Base-by-base conservation (phyloP, 352 stramenopile species). In the Phytophthora syringae region DNA sequence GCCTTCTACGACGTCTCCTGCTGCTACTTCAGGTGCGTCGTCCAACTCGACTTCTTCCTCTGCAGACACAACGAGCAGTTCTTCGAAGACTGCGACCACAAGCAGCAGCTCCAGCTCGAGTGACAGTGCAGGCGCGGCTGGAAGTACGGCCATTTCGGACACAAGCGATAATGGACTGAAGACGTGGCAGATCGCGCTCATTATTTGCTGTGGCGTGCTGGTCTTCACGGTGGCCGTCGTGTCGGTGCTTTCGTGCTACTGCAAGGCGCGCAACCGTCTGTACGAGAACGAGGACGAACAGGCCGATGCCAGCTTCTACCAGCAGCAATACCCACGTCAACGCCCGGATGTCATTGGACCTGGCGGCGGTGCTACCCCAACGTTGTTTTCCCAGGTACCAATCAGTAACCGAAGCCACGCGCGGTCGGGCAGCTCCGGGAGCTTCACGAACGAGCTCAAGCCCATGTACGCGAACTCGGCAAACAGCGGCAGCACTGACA, bases 171-270 rank as follows among this genome's bases (percentile, higher is more conserved):
- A 67, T 22, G 66, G 74, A 6, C 61, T 87, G 28, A 59, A 74
- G 34, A 83, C 67, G 49, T 87, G 78, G 78, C 78, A 87, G 47
- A 84, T 87, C 48, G 71, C 71, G 37, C 52, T 87, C 12, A 87
- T 87, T 56, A 87, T 87, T 55, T 87, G 76, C 67, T 87, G 68
- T 48, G 74, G 67, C 5, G 65, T 76, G 57, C 57, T 87, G 45
- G 67, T 82, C 20, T 87, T 87, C 47, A 72, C 66, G 11, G 78
- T 87, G 21, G 78, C 75, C 2, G 63, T 80, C 22, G 67, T 84
- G 18, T 76, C 78, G 55, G 68, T 87, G 51, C 67, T 87, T 50
- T 81, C 76, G 34, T 87, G 78, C 66, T 87, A 84, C 61, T 87
- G 78, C 61, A 82, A 83, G 55, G 76, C 78, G 13, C 70, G 76